Percentiles rank a stretch among this genome's conserved stretches.
Conservation (phyloP, 2,329 filamentous ascomycete species). For the Orbilia oligospora region DNA sequence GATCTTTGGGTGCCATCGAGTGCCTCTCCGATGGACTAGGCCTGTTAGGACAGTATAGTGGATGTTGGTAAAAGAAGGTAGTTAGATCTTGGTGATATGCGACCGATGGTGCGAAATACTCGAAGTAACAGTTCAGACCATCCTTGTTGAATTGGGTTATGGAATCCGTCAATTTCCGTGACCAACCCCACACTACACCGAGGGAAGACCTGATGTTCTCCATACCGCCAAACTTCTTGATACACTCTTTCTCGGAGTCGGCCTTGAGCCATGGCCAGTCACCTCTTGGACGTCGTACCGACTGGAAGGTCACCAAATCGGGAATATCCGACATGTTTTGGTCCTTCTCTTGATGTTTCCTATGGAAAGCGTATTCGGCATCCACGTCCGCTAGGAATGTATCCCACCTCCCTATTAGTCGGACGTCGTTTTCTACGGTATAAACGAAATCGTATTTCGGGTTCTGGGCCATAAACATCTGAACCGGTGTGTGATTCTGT, state of each 20-base stretch:
- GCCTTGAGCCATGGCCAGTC: constrained; percentile 38
- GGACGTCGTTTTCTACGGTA: constrained; percentile 30
- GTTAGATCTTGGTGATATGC: constrained; percentile 22
- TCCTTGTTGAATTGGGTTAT: constrained; percentile 18
- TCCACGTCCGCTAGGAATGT: constrained; percentile 36
- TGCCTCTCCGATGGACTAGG: constrained; percentile 13
- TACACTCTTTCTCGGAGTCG: background rate
- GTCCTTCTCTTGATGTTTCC: constrained; percentile 25
- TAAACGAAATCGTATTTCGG: constrained; percentile 39
- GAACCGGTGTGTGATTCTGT: constrained; percentile 34
- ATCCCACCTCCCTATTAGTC: constrained; percentile 42
- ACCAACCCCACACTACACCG: constrained; percentile 41
- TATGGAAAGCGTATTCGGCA: constrained; percentile 43
- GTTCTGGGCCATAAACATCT: constrained; percentile 37
- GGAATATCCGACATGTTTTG: constrained; percentile 31
- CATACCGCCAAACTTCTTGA: constrained; percentile 16
- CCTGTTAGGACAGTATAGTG: constrained; percentile 24
- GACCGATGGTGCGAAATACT: constrained; percentile 16
- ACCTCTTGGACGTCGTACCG: constrained; percentile 5
- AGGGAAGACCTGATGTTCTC: constrained; percentile 13
- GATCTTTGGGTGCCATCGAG: background rate
- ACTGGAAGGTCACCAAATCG: constrained; percentile 35
- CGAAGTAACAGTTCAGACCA: constrained; percentile 32
- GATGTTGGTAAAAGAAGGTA: constrained; percentile 38
- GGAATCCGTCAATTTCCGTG: constrained; percentile 1